Conservation (phyloP, 371 early-diverging fungal genomes). For the Mucor plumbeus region DNA sequence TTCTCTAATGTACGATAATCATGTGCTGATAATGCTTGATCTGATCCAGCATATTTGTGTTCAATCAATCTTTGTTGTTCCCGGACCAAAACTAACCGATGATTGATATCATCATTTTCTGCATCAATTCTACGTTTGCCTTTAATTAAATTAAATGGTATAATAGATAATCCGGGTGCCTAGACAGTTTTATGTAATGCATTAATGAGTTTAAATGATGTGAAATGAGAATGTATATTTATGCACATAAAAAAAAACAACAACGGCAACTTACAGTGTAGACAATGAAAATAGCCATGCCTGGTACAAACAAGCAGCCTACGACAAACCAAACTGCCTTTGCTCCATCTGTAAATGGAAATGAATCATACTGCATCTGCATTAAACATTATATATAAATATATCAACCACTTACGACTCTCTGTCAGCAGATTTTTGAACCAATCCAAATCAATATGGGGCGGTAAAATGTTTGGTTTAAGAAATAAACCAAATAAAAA, state of each 20-base stretch:
- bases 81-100: slow-evolving; percentile 26
- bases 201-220: not conserved
- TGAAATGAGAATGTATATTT: not conserved
- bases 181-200: slow-evolving; percentile 3
- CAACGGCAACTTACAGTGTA: slow-evolving; percentile 48
- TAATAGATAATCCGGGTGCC: slow-evolving; percentile 53
- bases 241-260: not conserved
- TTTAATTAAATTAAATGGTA: slow-evolving; percentile 45
- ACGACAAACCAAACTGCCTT: slow-evolving; percentile 57
- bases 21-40: slow-evolving; percentile 29
- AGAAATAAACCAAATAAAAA: slow-evolving; percentile 46
- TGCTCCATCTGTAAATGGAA: slow-evolving; percentile 45
- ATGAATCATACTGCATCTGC: not conserved
- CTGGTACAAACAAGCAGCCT: slow-evolving; percentile 52
- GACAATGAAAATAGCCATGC: slow-evolving; percentile 53
- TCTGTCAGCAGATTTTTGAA: slow-evolving; percentile 40
- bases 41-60: slow-evolving; percentile 32
- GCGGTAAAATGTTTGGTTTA: slow-evolving; percentile 35
- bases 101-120: slow-evolving; percentile 31
- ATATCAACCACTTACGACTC: slow-evolving; percentile 37
- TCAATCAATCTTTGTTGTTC: slow-evolving; percentile 42
- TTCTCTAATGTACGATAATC: slow-evolving; percentile 48
- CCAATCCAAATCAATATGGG: slow-evolving; percentile 52
- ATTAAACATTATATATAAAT: not conserved
- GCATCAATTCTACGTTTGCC: slow-evolving; percentile 31